Percentiles rank a stretch among this genome's conserved stretches.
Evolutionary conservation across 164 flowering plant species (phyloP).

Genomic region (Macadamia integrifolia): DNA sequence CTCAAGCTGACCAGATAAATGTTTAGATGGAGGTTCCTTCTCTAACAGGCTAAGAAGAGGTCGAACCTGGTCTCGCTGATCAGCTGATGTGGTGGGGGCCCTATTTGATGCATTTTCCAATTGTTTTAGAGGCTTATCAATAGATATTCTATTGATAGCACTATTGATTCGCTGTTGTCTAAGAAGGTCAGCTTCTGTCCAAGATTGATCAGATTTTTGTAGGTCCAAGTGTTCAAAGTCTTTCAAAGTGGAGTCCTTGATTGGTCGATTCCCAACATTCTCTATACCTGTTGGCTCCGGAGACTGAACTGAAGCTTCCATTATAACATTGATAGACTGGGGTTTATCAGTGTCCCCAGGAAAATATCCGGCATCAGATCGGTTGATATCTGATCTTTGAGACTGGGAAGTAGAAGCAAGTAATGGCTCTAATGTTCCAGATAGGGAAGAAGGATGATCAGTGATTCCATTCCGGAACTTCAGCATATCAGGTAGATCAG

Average conservation of each 20-base stretch:
- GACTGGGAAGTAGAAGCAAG: slow-evolving; percentile 47
- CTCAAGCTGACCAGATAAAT: slow-evolving; percentile 92
- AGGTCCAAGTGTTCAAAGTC: slow-evolving; percentile 47
- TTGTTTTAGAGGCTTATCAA: slow-evolving; percentile 55
- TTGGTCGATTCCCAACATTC: slow-evolving; percentile 27
- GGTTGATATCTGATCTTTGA: slow-evolving; percentile 40
- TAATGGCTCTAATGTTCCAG: slow-evolving; percentile 46
- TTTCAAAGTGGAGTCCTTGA: slow-evolving; percentile 35
- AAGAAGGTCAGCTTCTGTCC: slow-evolving; percentile 40
- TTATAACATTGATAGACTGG: slow-evolving; percentile 31
- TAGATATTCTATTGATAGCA: slow-evolving; percentile 38
- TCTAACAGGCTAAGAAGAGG: slow-evolving; percentile 97
- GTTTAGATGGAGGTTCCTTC: slow-evolving; percentile 94
- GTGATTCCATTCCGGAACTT: slow-evolving; percentile 45
- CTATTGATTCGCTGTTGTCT: slow-evolving; percentile 49
- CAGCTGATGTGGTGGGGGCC: slow-evolving; percentile 23
- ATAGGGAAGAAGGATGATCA: slow-evolving; percentile 33
- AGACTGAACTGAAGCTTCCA: slow-evolving; percentile 38
- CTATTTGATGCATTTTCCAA: slow-evolving; percentile 54
- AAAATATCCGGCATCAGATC: slow-evolving; percentile 30
- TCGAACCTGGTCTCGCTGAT: slow-evolving; percentile 76
- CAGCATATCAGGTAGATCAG: slow-evolving; percentile 46
- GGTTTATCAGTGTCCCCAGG: slow-evolving; percentile 41
- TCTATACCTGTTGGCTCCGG: slow-evolving; percentile 35
- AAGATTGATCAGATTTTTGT: slow-evolving; percentile 46